These are phyloP conservation scores for Blastobotrys terrestris DNA, from an alignment of 805 yeast genomes.

Conservation along the genomic window DNA sequence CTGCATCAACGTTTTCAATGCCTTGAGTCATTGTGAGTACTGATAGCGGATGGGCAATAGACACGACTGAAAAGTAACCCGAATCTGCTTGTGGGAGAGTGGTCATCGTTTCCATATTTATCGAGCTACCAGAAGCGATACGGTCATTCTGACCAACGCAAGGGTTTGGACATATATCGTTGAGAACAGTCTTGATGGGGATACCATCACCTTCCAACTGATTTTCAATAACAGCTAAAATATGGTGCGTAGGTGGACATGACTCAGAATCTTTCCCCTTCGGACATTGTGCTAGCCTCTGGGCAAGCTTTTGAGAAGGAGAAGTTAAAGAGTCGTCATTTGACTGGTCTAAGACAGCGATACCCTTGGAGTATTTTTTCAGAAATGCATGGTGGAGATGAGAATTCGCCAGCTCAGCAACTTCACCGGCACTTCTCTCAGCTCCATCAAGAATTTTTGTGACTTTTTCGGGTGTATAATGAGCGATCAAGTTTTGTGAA, in stretches of 20 bases:
- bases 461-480: conserved; percentile 20
- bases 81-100: conserved; percentile 5
- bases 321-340: conserved; percentile 9
- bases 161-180: conserved; percentile 14
- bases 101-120: neutral
- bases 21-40: conserved; percentile 10
- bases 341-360: conserved; percentile 22
- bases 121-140: neutral
- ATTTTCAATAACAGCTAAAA: neutral
- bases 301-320: conserved; percentile 20
- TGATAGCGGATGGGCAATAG: conserved; percentile 18
- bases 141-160: conserved; percentile 8
- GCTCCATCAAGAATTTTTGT: conserved; percentile 7
- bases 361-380: conserved; percentile 15
- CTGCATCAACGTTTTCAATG: conserved; percentile 8
- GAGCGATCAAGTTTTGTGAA: conserved; percentile 16
- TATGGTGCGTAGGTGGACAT: conserved; percentile 24
- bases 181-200: neutral
- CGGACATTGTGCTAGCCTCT: conserved; percentile 22
- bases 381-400: conserved; percentile 26
- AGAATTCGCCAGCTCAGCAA: conserved; percentile 24
- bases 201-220: neutral
- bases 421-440: conserved; percentile 6
- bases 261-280: neutral
- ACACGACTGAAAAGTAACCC: conserved; percentile 13